Percentiles rank a stretch among this genome's conserved stretches.
These are phyloP conservation scores for Xylariaceae sp. DNA, from an alignment of 2,329 filamentous ascomycete genomes.

Conservation along the genomic window DNA sequence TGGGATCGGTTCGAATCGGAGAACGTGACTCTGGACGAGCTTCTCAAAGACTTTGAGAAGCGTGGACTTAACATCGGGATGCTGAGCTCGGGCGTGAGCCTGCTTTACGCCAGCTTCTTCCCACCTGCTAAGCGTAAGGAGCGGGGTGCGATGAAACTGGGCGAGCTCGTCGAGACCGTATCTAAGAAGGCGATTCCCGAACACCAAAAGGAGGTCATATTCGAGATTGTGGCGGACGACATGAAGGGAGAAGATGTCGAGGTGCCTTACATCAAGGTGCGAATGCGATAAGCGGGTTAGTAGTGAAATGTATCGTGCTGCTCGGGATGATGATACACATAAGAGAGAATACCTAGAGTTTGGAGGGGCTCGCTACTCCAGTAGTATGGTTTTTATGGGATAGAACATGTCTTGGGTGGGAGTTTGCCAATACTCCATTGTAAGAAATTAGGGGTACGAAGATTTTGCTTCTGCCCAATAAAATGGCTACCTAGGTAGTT, in stretches of 20 bases:
- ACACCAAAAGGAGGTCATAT: constrained; percentile 95
- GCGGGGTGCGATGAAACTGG: constrained; percentile 81
- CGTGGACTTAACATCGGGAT: constrained; percentile 85
- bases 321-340: neutral
- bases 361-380: constrained; percentile 3
- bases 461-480: no score
- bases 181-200: constrained; percentile 90
- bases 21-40: constrained; percentile 83
- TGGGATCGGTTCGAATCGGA: constrained; percentile 97
- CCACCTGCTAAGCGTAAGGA: constrained; percentile 80
- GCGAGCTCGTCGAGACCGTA: constrained; percentile 83
- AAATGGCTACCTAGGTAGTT: neutral
- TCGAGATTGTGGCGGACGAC: constrained; percentile 94
- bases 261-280: constrained; percentile 95
- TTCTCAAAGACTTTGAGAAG: constrained; percentile 81
- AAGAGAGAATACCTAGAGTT: constrained; percentile 12
- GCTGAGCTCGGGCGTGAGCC: constrained; percentile 95
- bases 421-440: constrained; percentile 1
- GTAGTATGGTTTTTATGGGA: neutral
- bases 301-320: neutral
- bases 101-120: constrained; percentile 95
- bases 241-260: constrained; percentile 91
- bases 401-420: constrained; percentile 13
- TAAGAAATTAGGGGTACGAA: no score
- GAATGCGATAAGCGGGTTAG: constrained; percentile 56